Evolutionary conservation across 2,329 filamentous ascomycete species (phyloP).

Genomic region (Aspergillus pseudoglaucus): DNA sequence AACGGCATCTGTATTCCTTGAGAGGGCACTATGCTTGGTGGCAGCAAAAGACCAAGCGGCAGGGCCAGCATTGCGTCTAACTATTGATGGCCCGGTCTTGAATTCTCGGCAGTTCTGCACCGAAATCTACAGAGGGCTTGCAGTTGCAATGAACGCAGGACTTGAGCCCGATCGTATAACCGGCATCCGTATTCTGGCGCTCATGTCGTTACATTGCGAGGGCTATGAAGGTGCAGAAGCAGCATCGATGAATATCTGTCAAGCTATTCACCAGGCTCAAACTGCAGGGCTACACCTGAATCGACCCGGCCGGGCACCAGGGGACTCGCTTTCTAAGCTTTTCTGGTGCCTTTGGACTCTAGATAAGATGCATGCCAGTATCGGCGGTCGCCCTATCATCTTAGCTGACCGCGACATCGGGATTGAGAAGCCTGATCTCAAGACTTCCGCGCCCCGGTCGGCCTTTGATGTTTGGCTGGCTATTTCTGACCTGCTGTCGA

Average conservation of each 20-base stretch:
- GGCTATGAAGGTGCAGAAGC: conserved; percentile 35
- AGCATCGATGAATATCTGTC: conserved; percentile 34
- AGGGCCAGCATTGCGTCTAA: conserved; percentile 25
- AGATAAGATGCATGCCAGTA: conserved; percentile 37
- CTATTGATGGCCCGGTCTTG: conserved; percentile 23
- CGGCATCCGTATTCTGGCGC: conserved; percentile 31
- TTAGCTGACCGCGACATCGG: conserved; percentile 36
- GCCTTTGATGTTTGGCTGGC: conserved; percentile 34
- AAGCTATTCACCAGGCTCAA: conserved; percentile 37
- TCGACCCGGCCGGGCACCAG: conserved; percentile 24
- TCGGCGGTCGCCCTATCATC: conserved; percentile 35
- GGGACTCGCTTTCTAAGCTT: conserved; percentile 24
- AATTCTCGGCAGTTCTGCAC: conserved; percentile 33
- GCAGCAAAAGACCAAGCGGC: conserved; percentile 33
- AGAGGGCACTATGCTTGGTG: conserved; percentile 35
- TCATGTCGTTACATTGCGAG: conserved; percentile 38
- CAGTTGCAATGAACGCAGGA: conserved; percentile 31
- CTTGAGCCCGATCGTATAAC: conserved; percentile 32
- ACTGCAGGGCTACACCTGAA: conserved; percentile 35
- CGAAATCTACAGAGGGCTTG: conserved; percentile 31
- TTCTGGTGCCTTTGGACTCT: conserved; percentile 39
- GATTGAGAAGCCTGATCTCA: conserved; percentile 22
- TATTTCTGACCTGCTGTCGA: conserved; percentile 32
- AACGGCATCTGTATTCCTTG: conserved; percentile 27
- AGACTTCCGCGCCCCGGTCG: conserved; percentile 7